These are phyloP conservation scores for Talaromyces amestolkiae DNA, from an alignment of 2,329 filamentous ascomycete species.

Conservation along the genomic window DNA sequence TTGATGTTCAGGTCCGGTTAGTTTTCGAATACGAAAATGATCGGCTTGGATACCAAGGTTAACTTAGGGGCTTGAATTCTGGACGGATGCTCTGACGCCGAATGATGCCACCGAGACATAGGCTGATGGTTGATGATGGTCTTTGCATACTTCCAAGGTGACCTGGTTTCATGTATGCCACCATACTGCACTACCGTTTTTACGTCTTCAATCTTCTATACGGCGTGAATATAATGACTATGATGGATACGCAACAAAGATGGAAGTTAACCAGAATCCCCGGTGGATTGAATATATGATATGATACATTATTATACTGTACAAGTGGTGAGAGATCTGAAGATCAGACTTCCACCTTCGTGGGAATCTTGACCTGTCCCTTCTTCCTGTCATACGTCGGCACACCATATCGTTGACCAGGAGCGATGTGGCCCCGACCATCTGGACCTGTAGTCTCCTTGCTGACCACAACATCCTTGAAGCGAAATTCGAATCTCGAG, in stretches of 20 bases:
- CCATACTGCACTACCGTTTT: not conserved
- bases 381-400: slow-evolving; percentile 62
- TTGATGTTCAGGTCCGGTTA: not conserved
- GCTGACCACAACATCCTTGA: slow-evolving; percentile 54
- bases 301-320: slow-evolving; percentile 12
- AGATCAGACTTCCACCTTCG: slow-evolving; percentile 51
- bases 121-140: not conserved
- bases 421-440: slow-evolving; percentile 53
- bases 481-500: slow-evolving; percentile 59
- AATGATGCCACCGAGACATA: slow-evolving; percentile 9
- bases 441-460: slow-evolving; percentile 55
- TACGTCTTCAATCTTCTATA: not conserved
- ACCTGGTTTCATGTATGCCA: not conserved
- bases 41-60: not conserved
- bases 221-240: not conserved
- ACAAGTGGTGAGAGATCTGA: not conserved
- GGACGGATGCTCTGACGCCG: slow-evolving; percentile 11
- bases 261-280: not conserved
- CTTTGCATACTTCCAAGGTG: not conserved
- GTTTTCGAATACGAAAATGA: not conserved
- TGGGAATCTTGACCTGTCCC: slow-evolving; percentile 63
- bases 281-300: slow-evolving; percentile 6
- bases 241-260: not conserved
- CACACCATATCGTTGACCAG: slow-evolving; percentile 61
- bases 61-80: not conserved